phyloP scores from a whole-genome alignment of 139 green algal species.

The Dunaliella sp. region DNA sequence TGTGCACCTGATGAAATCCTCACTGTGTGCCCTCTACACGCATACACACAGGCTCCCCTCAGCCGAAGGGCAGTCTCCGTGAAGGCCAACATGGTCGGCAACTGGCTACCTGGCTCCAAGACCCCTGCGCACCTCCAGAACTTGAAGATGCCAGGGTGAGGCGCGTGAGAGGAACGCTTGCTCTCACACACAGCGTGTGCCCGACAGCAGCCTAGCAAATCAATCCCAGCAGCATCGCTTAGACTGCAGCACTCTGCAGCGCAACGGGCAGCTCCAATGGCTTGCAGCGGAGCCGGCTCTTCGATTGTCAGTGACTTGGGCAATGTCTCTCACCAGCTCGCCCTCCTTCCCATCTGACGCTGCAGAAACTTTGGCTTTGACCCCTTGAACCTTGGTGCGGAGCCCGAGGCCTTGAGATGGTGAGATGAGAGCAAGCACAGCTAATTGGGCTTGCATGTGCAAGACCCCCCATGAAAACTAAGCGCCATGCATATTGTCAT shows the following conservation, averaged over 20 bases:
- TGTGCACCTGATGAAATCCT: background rate
- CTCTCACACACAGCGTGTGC: no score
- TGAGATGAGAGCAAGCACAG: no score
- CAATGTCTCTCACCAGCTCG: slow-evolving; percentile 20
- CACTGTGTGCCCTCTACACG: background rate
- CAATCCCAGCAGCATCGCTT: no score
- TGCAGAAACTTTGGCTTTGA: slow-evolving; percentile 57
- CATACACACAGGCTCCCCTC: background rate
- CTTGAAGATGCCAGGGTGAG: background rate
- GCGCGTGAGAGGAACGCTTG: no score
- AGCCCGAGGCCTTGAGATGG: slow-evolving; percentile 59
- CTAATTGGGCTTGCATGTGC: no score
- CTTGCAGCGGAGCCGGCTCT: no score
- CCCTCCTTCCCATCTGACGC: slow-evolving; percentile 24
- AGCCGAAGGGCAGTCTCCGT: background rate
- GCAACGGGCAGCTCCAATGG: no score
- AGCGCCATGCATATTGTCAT: no score
- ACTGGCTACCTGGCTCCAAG: slow-evolving; percentile 45
- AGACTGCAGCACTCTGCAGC: no score
- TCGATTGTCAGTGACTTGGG: no score
- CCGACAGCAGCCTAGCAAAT: no score
- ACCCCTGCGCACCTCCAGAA: slow-evolving; percentile 53
- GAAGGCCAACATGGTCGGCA: slow-evolving; percentile 2
- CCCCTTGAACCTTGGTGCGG: slow-evolving; percentile 68
- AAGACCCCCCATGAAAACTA: no score